Evolutionary conservation across 208 protist species (phyloP), one percentile per base, ranked within the genome.

Genomic region (Acanthamoeba castellanii): DNA sequence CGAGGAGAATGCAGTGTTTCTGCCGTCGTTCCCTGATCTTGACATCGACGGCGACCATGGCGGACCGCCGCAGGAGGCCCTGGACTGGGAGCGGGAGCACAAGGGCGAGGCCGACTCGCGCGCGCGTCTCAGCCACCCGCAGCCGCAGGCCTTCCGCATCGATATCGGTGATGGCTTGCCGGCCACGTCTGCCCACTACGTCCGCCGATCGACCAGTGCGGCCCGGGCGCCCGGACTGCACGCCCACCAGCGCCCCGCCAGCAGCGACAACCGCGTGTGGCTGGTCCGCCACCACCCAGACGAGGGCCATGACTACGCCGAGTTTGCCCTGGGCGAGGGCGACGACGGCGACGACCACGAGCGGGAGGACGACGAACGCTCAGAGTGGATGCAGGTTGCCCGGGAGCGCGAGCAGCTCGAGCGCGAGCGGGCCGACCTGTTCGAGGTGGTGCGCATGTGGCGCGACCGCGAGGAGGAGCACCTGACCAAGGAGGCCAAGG

Each of bases 401-500:
- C 1, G 0, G 7, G 70, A 81, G 70, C 70, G 70, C 37, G 30
- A 34, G n/a, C 25, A n/a, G 16, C 37, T 81, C 16, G 34, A 81
- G 70, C 30, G 70, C 14, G 70, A 81, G 70, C 27, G 70, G 9
- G 70, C 70, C 70, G 70, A 81, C 11, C 70, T 81, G 34, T 81
- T 81, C 70, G 34, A 47, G 16, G 37, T 81, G 37, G 70, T 81
- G 70, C 70, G 70, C 2, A 11, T 81, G 70, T 81, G 70, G 70
- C 70, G 70, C n/a, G 70, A 81, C 37, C 70, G 70, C 32, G 70
- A 81, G 70, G 70, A 81, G 30, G 70, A 81, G 34, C 34, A 34
- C 6, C 70, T 34, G 30, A 30, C 25, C 34, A 81, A 81, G 70
- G 70, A 81, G 32, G 37, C 30, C 70, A 81, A 81, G 70, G 70